Evolutionary conservation across 2,329 filamentous ascomycete species (phyloP), one percentile per base, ranked within the genome.

Genomic region (Cladosporium sp.): DNA sequence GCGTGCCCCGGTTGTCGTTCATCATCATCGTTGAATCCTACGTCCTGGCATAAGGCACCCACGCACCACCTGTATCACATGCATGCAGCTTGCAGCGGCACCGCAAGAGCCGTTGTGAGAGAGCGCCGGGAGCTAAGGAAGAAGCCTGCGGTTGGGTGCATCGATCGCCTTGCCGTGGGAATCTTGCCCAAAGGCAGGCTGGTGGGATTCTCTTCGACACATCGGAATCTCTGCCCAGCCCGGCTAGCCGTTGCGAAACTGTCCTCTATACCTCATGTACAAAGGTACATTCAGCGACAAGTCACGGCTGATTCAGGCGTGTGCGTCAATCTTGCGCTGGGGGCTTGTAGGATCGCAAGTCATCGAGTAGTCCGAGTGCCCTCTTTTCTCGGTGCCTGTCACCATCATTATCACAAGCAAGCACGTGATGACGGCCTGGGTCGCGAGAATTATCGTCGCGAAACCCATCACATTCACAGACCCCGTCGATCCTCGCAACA

Each of bases 11-110:
- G 22, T 4, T 4, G 22, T 27, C 5, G 22, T 27, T n/a, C n/a
- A n/a, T n/a, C n/a, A n/a, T n/a, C n/a, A n/a, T n/a, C n/a, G 22
- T 27, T 27, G 22, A 27, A 27, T 27, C 22, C 22, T 27, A 27
- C 22, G 22, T 27, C 22, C 22, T 27, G 22, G 22, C 22, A 9
- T 27, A 36, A n/a, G 32, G 13, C 32, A 36, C 32, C 13, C 32
- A n/a, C 32, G 32, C n/a, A n/a, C n/a, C n/a, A n/a, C 42, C 43
- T 17, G 42, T 41, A 52, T 47, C 50, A 52, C 50, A 47, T 47
- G 50, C 50, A 52, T 52, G 41, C 32, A 43, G 42, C 42, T 37
- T 52, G 43, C 50, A 52, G 50, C 50, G 30, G 50, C 22, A 40
- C 32, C 30, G 43, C 43, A 47, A 47, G 43, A 52, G 42, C 50